Evolutionary conservation across 805 yeast species (phyloP), one percentile per base, ranked within the genome.

Genomic region (Nakazawaea pomicola): DNA sequence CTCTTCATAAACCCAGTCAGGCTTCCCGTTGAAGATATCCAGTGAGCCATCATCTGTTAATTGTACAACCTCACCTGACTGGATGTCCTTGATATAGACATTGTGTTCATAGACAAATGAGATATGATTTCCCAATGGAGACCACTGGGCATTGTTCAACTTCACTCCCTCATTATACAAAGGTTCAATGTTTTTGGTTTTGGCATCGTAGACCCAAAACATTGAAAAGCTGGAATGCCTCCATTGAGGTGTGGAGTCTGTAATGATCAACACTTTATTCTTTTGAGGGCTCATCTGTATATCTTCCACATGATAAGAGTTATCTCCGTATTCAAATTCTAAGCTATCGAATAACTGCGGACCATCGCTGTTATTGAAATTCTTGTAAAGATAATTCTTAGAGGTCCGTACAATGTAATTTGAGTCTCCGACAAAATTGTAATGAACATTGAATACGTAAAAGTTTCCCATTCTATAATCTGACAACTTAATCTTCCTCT

Each of bases 1-100:
- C 53, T 85, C 95, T 56, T 85, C 95, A 56, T 84, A 84, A 1
- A 84, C 80, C 93, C 95, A 85, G 53, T 84, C 93, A 0, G 90
- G 79, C 47, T 70, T 80, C 5, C 87, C 95, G 49, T 84, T 80
- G 46, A 72, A 68, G 4, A 83, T 62, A 14, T 68, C 60, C 0
- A 47, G 53, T 10, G 70, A 61, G 0, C 89, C 90, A 54, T 76
- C 83, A 4, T 47, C 45, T 1, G 83, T 74, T 8, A 77, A 55
- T 43, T 61, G 67, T 0, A 46, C 53, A 4, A 56, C 44, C 4
- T 48, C 44, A 4, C 49, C 54, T 10, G 17, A 29, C 5, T 35
- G 16, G 0, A 75, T 49, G 36, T 70, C 58, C 50, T 73, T 68
- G 11, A 80, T 36, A 49, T 63, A 81, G 2, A 85, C 47, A 48